Conservation (phyloP, 2,329 filamentous ascomycete genomes). For the Rosellinia necatrix region DNA sequence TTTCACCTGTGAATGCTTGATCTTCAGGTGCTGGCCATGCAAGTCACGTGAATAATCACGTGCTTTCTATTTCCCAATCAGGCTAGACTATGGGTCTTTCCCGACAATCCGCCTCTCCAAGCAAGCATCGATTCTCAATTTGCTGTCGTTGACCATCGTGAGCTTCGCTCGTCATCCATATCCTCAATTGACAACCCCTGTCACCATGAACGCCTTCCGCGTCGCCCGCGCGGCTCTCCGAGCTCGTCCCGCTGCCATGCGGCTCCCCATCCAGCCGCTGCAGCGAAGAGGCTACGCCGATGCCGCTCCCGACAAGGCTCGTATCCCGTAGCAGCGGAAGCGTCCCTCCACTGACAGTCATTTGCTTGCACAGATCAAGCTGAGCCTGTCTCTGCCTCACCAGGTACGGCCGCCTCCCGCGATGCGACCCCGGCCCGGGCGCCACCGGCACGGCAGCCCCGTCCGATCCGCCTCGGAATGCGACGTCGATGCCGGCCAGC, state of each 20-base stretch:
- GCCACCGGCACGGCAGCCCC: not conserved
- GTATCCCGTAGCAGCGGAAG: conserved; percentile 8
- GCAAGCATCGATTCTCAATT: conserved; percentile 45
- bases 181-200: conserved; percentile 53
- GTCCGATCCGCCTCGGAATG: not conserved
- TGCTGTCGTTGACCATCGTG: conserved; percentile 51
- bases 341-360: conserved; percentile 37
- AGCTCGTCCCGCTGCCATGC: conserved; percentile 77
- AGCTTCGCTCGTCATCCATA: conserved; percentile 50
- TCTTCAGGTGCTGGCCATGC: too few relatives aligned
- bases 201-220: conserved; percentile 91
- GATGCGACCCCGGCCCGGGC: not conserved
- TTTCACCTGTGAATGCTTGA: not conserved
- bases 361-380: conserved; percentile 74
- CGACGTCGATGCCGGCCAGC: conserved; percentile 12
- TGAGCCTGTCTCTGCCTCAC: conserved; percentile 96
- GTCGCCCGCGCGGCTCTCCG: conserved; percentile 88
- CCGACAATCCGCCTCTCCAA: conserved; percentile 32
- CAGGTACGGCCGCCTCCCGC: conserved; percentile 73
- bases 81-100: conserved; percentile 36
- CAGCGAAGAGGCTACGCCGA: conserved; percentile 93
- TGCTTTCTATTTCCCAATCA: conserved; percentile 47
- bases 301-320: conserved; percentile 78
- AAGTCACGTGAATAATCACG: conserved; percentile 35
- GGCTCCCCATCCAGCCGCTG: conserved; percentile 74